Evolutionary conservation across 352 stramenopile species (phyloP).

Genomic region (Phytophthora foliorum): DNA sequence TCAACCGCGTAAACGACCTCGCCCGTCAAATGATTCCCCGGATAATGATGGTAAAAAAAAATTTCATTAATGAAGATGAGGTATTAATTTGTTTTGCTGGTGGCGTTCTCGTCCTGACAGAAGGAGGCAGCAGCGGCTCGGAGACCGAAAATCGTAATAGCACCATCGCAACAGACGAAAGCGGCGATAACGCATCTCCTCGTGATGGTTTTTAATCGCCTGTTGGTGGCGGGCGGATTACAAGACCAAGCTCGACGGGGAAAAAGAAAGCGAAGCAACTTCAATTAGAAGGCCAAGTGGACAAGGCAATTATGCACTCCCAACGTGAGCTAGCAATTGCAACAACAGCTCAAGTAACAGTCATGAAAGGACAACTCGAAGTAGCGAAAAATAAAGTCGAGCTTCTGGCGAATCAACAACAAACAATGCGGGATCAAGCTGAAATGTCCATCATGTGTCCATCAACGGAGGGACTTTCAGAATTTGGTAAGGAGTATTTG

Average conservation of each 20-base stretch:
- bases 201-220: no score
- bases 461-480: neutral
- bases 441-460: conserved; percentile 9
- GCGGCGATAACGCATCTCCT: no score
- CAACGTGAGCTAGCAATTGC: conserved; percentile 9
- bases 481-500: conserved; percentile 11
- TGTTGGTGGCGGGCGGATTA: no score
- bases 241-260: neutral
- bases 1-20: neutral
- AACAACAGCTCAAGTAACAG: conserved; percentile 4
- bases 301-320: conserved; percentile 12
- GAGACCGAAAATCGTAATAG: no score
- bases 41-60: neutral
- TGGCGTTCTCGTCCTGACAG: no score
- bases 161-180: no score
- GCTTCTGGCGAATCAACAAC: neutral
- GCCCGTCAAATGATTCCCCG: neutral
- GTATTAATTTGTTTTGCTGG: neutral
- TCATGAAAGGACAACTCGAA: conserved; percentile 11
- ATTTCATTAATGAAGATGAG: neutral
- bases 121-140: no score
- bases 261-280: conserved; percentile 15
- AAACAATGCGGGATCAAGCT: neutral
- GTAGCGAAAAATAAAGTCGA: conserved; percentile 8
- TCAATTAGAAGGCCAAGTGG: conserved; percentile 9